Percentiles rank a stretch among this genome's conserved stretches.
Conservation (phyloP, 148 eudicot species). For the Gaultheria prostrata region DNA sequence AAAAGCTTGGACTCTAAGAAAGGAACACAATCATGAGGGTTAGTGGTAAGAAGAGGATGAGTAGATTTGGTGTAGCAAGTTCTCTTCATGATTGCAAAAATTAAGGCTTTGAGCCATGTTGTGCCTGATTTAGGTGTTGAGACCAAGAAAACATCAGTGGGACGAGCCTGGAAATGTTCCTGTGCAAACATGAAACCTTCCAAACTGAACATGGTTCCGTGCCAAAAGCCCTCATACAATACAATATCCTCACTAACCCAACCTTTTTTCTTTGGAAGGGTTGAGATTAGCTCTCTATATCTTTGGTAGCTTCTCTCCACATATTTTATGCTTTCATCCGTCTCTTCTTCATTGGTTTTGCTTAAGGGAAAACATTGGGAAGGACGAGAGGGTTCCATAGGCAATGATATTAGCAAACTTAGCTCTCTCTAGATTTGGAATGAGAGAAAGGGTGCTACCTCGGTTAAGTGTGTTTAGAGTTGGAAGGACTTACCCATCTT, state of each 20-base stretch:
- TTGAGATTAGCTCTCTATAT: background rate
- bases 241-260: background rate
- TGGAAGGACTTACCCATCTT: background rate
- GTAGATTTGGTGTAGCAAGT: background rate
- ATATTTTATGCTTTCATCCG: background rate
- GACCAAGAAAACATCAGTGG: conserved; percentile 8
- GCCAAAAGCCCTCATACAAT: conserved; percentile 16
- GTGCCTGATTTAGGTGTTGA: conserved; percentile 16
- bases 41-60: background rate
- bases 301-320: background rate
- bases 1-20: background rate
- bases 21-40: conserved; percentile 18
- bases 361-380: background rate
- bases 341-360: background rate
- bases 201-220: background rate
- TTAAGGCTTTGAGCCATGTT: conserved; percentile 22
- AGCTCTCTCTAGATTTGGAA: background rate
- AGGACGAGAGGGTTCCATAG: background rate
- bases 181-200: conserved; percentile 5
- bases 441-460: background rate
- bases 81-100: conserved; percentile 15
- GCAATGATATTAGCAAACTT: background rate
- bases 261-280: background rate
- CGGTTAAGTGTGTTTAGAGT: background rate
- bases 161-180: conserved; percentile 6